These are phyloP conservation scores for Sutorius eximius DNA, from an alignment of 1,284 basidiomycete genomes.

Conservation along the genomic window DNA sequence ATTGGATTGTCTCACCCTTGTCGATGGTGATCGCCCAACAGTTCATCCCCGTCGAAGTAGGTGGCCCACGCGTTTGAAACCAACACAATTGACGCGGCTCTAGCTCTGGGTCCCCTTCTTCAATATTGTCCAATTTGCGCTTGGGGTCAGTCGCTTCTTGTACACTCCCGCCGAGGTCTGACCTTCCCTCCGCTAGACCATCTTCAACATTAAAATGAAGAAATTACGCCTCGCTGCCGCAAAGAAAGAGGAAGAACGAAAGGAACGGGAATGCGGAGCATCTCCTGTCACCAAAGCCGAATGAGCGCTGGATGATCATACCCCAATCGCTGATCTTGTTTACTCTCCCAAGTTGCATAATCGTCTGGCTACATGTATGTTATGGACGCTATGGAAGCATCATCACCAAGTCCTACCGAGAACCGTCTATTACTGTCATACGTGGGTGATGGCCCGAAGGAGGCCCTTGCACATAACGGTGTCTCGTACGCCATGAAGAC, in stretches of 20 bases:
- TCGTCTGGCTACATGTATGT: constrained; percentile 8
- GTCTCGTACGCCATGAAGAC: constrained; percentile 36
- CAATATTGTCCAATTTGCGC: constrained; percentile 29
- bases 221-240: constrained; percentile 53
- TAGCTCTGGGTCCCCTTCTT: constrained; percentile 38
- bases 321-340: background rate
- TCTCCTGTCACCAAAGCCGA: constrained; percentile 15
- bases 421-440: constrained; percentile 45
- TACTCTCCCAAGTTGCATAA: background rate
- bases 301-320: constrained; percentile 12
- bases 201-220: constrained; percentile 73
- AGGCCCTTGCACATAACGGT: constrained; percentile 54
- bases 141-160: constrained; percentile 27
- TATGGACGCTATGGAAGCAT: background rate
- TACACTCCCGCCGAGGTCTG: background rate
- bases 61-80: background rate
- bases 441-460: constrained; percentile 39
- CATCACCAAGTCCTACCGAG: constrained; percentile 9
- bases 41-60: constrained; percentile 35
- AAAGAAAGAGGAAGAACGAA: constrained; percentile 44
- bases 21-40: constrained; percentile 37
- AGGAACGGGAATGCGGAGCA: constrained; percentile 32
- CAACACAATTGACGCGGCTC: constrained; percentile 10
- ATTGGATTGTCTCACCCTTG: constrained; percentile 32
- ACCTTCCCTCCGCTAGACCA: constrained; percentile 47